phyloP scores from a whole-genome alignment of 345 rosid species.

The Eucalyptus polybractea region DNA sequence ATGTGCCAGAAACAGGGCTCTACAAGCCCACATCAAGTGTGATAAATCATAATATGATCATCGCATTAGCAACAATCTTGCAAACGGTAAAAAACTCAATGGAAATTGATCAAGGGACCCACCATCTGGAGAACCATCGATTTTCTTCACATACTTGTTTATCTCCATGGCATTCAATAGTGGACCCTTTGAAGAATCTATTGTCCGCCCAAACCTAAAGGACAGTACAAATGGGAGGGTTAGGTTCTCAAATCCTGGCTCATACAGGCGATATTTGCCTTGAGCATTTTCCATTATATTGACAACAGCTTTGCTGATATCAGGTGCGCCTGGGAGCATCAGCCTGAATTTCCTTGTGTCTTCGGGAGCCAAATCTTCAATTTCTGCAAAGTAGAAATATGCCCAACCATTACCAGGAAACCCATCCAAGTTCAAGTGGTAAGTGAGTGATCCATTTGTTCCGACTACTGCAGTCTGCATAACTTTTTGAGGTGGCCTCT shows the following conservation, averaged over 20 bases:
- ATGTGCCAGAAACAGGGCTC: not conserved
- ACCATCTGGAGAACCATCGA: constrained; percentile 79
- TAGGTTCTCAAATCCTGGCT: constrained; percentile 72
- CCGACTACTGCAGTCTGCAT: constrained; percentile 99
- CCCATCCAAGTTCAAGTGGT: constrained; percentile 81
- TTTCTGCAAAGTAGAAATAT: constrained; percentile 71
- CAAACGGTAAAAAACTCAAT: not conserved
- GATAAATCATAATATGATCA: not conserved
- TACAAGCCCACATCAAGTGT: not conserved
- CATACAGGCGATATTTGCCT: constrained; percentile 57
- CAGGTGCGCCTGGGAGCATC: constrained; percentile 58
- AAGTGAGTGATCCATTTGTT: constrained; percentile 78
- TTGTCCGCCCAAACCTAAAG: constrained; percentile 61
- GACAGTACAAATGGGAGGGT: constrained; percentile 74
- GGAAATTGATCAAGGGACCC: not conserved
- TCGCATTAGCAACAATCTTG: not conserved
- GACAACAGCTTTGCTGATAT: constrained; percentile 57
- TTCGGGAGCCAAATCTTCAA: constrained; percentile 53
- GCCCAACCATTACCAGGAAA: constrained; percentile 94
- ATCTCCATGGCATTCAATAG: constrained; percentile 96
- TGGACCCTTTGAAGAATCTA: constrained; percentile 85
- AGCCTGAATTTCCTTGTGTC: constrained; percentile 88
- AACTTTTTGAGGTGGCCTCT: constrained; percentile 76
- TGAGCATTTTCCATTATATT: constrained; percentile 87
- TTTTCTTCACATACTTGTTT: constrained; percentile 53